These are phyloP conservation scores for Protomyces lactucae-debilis DNA, from an alignment of 1,139 yeast genomes.

Conservation along the genomic window DNA sequence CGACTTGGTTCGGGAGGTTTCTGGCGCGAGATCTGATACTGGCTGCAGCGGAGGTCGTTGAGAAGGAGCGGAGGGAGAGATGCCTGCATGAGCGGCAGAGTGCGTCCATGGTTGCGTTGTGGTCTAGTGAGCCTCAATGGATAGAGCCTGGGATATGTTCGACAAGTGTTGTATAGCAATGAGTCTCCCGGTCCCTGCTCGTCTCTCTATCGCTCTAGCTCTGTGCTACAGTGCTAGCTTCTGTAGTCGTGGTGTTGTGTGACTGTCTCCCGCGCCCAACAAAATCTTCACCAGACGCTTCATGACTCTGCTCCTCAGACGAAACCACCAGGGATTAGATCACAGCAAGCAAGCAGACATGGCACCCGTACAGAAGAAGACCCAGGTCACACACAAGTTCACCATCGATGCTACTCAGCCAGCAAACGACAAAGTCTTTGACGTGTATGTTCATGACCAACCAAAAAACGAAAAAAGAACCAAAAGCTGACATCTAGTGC, in stretches of 20 bases:
- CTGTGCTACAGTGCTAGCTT: no score
- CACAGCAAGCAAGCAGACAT: conserved; percentile 37
- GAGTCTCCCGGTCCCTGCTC: no score
- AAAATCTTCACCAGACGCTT: not conserved
- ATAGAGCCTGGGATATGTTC: no score
- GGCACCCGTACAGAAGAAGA: conserved; percentile 25
- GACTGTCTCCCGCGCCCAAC: not conserved
- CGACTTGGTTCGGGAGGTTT: not conserved
- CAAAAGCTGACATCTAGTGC: conserved; percentile 42
- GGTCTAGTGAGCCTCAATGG: not conserved
- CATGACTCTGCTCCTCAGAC: not conserved
- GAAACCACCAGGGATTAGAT: conserved; percentile 31
- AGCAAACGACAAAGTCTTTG: conserved; percentile 87
- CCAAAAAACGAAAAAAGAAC: not conserved
- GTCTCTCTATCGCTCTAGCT: no score
- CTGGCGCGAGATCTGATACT: not conserved
- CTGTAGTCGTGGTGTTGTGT: no score
- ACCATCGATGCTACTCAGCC: conserved; percentile 97
- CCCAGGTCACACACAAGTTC: conserved; percentile 64
- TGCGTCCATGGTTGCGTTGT: not conserved
- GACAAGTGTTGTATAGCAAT: no score
- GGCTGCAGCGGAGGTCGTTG: not conserved
- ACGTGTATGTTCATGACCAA: conserved; percentile 47
- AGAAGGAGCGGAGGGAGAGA: not conserved
- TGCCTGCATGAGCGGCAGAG: not conserved